A percentile compares a stretch with the other conserved stretches of the same genome.
These are phyloP conservation scores for Ampelomyces quisqualis DNA, from an alignment of 2,329 filamentous ascomycete genomes.

Conservation along the genomic window DNA sequence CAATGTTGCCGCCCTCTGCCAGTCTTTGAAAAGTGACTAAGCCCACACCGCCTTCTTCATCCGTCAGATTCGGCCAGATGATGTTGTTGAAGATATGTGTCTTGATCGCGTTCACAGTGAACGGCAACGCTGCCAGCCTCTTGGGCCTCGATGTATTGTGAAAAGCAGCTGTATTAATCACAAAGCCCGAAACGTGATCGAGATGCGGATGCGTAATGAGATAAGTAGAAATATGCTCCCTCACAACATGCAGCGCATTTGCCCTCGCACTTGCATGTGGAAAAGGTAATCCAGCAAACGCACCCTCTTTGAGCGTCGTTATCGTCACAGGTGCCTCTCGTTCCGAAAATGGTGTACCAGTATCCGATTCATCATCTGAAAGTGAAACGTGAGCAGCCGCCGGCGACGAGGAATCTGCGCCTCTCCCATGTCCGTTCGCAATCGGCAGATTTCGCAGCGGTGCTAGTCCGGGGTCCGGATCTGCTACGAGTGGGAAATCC, in stretches of 20 bases:
- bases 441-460: constrained; percentile 13
- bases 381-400: constrained; percentile 18
- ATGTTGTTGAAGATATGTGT: constrained; percentile 95
- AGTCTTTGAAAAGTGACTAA: constrained; percentile 87
- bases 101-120: constrained; percentile 90
- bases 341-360: constrained; percentile 29
- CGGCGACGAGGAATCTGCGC: constrained; percentile 30
- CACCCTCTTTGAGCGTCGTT: constrained; percentile 61
- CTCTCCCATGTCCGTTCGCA: constrained; percentile 13
- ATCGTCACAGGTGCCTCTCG: constrained; percentile 46
- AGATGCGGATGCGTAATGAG: constrained; percentile 97
- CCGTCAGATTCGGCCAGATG: constrained; percentile 95
- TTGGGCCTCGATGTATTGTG: constrained; percentile 77
- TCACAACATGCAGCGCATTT: constrained; percentile 79
- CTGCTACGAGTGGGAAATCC: constrained; percentile 50
- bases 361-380: constrained; percentile 35
- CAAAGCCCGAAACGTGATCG: constrained; percentile 88
- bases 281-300: constrained; percentile 77
- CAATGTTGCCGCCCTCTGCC: constrained; percentile 82
- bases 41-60: constrained; percentile 92
- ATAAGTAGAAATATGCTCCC: constrained; percentile 79
- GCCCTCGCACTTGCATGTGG: constrained; percentile 66
- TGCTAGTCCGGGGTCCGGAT: constrained; percentile 9
- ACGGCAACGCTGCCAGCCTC: constrained; percentile 78
- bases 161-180: constrained; percentile 88